Conservation (phyloP, 352 stramenopile species). For the Phytophthora europaea region DNA sequence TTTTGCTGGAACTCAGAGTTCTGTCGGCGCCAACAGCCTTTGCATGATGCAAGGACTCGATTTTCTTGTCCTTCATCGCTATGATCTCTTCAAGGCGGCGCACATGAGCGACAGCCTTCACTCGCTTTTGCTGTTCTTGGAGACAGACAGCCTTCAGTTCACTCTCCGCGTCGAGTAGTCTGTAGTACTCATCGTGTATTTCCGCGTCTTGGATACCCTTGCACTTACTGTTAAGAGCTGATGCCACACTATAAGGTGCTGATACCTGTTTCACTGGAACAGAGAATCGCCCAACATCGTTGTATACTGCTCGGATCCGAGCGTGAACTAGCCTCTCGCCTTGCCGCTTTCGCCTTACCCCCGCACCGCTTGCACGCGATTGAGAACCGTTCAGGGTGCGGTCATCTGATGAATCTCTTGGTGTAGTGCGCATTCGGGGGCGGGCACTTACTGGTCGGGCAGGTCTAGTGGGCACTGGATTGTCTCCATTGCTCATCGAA, state of each 20-base stretch:
- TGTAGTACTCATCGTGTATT: conserved; percentile 71
- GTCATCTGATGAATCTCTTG: conserved; percentile 8
- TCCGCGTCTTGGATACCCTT: conserved; percentile 66
- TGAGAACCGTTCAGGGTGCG: conserved; percentile 1
- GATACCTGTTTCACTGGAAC: conserved; percentile 28
- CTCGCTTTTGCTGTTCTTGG: conserved; percentile 58
- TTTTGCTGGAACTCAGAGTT: conserved; percentile 15
- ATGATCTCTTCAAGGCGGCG: conserved; percentile 73
- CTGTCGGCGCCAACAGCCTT: conserved; percentile 35
- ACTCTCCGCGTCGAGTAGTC: conserved; percentile 59
- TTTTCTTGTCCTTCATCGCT: conserved; percentile 75
- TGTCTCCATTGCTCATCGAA: conserved; percentile 62
- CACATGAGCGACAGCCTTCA: conserved; percentile 60
- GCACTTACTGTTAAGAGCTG: conserved; percentile 46
- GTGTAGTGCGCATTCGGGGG: conserved; percentile 32
- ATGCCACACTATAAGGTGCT: conserved; percentile 31
- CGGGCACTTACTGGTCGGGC: conserved; percentile 57
- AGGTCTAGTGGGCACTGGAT: conserved; percentile 38
- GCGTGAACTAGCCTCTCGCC: conserved; percentile 45
- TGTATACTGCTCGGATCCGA: conserved; percentile 63
- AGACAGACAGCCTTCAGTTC: conserved; percentile 60
- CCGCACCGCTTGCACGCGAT: conserved; percentile 19
- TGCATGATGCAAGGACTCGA: conserved; percentile 62
- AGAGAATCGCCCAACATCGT: conserved; percentile 42
- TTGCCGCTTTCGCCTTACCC: conserved; percentile 52